Conservation (phyloP, 1,139 yeast species). For the Candida sp. region DNA sequence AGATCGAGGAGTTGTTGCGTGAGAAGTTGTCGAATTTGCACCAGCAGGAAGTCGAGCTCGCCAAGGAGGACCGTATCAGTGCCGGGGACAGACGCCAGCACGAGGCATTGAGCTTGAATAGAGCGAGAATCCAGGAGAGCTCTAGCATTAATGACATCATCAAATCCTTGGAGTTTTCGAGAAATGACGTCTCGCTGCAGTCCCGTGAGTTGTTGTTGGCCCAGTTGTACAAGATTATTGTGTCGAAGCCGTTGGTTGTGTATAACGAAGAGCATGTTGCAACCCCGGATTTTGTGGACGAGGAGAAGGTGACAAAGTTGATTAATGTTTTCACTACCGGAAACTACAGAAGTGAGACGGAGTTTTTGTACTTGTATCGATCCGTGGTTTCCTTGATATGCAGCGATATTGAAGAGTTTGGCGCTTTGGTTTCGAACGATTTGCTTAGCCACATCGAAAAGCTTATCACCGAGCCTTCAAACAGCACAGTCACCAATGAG, state of each 20-base stretch:
- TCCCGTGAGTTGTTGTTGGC: slow-evolving; percentile 56
- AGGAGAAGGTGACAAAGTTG: slow-evolving; percentile 38
- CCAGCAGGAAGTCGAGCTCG: slow-evolving; percentile 19
- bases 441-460: slow-evolving; percentile 37
- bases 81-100: slow-evolving; percentile 35
- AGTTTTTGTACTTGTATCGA: slow-evolving; percentile 46
- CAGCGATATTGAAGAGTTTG: slow-evolving; percentile 57
- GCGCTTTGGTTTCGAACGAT: slow-evolving; percentile 47
- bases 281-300: slow-evolving; percentile 36
- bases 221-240: slow-evolving; percentile 52
- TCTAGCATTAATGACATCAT: slow-evolving; percentile 48
- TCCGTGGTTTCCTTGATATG: slow-evolving; percentile 46
- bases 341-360: slow-evolving; percentile 45
- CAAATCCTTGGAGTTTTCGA: slow-evolving; percentile 38
- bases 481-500: slow-evolving; percentile 35
- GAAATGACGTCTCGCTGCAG: slow-evolving; percentile 50
- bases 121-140: slow-evolving; percentile 37
- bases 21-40: slow-evolving; percentile 40
- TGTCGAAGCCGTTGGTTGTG: slow-evolving; percentile 43
- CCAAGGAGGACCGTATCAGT: slow-evolving; percentile 17
- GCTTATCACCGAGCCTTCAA: slow-evolving; percentile 39
- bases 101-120: slow-evolving; percentile 34
- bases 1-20: slow-evolving; percentile 44
- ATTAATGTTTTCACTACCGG: slow-evolving; percentile 33
- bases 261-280: slow-evolving; percentile 43